Conservation (phyloP, 164 flowering plant genomes). For the Protea cynaroides region DNA sequence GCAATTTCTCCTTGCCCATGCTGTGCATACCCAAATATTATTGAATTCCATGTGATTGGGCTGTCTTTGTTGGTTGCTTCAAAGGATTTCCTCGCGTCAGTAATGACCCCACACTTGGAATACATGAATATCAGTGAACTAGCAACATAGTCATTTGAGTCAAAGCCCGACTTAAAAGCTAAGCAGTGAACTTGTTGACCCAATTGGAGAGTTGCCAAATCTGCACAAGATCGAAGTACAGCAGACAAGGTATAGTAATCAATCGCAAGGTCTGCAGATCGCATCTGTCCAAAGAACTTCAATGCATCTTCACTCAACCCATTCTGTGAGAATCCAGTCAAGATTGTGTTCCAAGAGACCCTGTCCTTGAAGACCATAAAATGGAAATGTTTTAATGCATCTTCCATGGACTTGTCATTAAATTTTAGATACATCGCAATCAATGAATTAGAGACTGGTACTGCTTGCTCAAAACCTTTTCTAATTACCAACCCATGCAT, state of each 20-base stretch:
- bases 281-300: conserved; percentile 52
- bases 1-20: conserved; percentile 71
- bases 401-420: conserved; percentile 35
- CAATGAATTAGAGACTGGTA: conserved; percentile 57
- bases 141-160: conserved; percentile 54
- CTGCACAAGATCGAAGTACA: conserved; percentile 63
- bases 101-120: conserved; percentile 77
- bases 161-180: conserved; percentile 50
- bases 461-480: conserved; percentile 45
- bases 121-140: conserved; percentile 81
- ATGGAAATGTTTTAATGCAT: conserved; percentile 46
- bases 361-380: conserved; percentile 51
- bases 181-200: conserved; percentile 72
- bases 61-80: conserved; percentile 38
- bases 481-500: conserved; percentile 63
- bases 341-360: conserved; percentile 80
- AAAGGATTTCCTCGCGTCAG: conserved; percentile 63
- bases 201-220: conserved; percentile 65
- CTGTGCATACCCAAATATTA: conserved; percentile 83
- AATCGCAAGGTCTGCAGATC: conserved; percentile 24
- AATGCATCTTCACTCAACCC: conserved; percentile 63
- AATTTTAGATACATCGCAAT: conserved; percentile 63
- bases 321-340: conserved; percentile 69
- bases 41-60: conserved; percentile 70
- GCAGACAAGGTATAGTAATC: conserved; percentile 77